Conservation (phyloP, 768 basidiomycete genomes). For the Pisolithus orientalis region DNA sequence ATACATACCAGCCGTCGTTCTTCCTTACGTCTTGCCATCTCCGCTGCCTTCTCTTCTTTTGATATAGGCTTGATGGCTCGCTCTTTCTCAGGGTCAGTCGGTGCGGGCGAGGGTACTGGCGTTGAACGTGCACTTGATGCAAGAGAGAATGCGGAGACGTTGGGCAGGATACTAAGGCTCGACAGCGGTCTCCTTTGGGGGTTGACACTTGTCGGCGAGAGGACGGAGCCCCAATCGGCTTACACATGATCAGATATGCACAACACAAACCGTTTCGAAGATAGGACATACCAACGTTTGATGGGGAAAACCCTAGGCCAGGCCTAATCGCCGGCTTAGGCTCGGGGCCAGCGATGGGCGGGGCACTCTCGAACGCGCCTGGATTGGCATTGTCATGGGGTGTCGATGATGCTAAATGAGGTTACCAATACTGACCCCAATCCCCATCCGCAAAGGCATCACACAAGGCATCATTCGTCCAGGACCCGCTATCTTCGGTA, state of each 20-base stretch:
- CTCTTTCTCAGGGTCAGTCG: conserved; percentile 7
- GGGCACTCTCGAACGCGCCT: conserved; percentile 73
- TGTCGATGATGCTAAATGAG: neutral
- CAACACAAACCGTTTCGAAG: neutral
- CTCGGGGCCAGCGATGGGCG: conserved; percentile 24
- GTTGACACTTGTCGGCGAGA: conserved; percentile 1
- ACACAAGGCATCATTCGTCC: conserved; percentile 80
- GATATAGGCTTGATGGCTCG: conserved; percentile 31
- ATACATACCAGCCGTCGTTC: conserved; percentile 77
- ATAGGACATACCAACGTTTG: neutral
- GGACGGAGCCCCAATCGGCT: conserved; percentile 20
- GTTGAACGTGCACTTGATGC: conserved; percentile 18
- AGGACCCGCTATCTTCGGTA: conserved; percentile 34
- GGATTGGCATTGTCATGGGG: neutral
- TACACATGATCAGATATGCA: neutral
- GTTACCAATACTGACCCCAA: conserved; percentile 65
- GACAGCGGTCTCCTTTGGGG: conserved; percentile 12
- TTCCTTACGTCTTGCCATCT: conserved; percentile 87
- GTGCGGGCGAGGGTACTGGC: conserved; percentile 17
- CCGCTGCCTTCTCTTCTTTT: conserved; percentile 92
- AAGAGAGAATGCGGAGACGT: conserved; percentile 7
- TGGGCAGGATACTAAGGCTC: conserved; percentile 1
- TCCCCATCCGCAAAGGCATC: conserved; percentile 94
- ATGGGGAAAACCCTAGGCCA: conserved; percentile 18
- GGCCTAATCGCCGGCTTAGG: conserved; percentile 18